Evolutionary conservation across 2,329 filamentous ascomycete species (phyloP).

Genomic region (Cladosporium sp.): DNA sequence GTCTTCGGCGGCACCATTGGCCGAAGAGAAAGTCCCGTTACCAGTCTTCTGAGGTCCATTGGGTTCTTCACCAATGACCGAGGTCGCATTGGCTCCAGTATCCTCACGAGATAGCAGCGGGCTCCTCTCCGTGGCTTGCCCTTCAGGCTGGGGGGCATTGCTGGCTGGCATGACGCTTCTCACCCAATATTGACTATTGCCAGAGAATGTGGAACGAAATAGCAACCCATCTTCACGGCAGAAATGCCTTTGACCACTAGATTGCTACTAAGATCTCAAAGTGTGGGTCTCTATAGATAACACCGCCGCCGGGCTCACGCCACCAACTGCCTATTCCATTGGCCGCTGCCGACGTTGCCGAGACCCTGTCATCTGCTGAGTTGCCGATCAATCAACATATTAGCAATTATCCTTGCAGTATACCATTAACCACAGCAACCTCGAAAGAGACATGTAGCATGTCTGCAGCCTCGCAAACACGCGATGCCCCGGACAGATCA

Average conservation of each 20-base stretch:
- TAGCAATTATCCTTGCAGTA: background rate
- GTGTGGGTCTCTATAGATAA: slow-evolving; percentile 6
- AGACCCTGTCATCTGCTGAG: background rate
- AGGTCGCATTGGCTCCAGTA: background rate
- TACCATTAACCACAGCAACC: background rate
- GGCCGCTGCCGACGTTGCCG: background rate
- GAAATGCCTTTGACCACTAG: background rate
- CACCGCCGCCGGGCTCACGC: slow-evolving; percentile 1
- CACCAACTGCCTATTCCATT: slow-evolving; percentile 5
- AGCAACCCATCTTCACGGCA: background rate
- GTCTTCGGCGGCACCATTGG: background rate
- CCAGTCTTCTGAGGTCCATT: background rate
- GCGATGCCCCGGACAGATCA: background rate
- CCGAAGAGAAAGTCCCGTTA: background rate
- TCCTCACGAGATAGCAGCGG: background rate
- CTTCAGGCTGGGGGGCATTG: background rate
- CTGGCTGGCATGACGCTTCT: background rate
- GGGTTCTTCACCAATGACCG: background rate
- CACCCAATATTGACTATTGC: background rate
- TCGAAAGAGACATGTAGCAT: slow-evolving; percentile 12
- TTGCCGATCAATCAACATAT: background rate
- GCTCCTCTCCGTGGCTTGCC: slow-evolving; percentile 1
- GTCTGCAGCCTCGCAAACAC: slow-evolving; percentile 5
- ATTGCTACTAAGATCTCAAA: background rate
- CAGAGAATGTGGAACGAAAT: background rate